Base-by-base conservation (phyloP, 106 monocot species). In the Dendrobium catenatum region DNA sequence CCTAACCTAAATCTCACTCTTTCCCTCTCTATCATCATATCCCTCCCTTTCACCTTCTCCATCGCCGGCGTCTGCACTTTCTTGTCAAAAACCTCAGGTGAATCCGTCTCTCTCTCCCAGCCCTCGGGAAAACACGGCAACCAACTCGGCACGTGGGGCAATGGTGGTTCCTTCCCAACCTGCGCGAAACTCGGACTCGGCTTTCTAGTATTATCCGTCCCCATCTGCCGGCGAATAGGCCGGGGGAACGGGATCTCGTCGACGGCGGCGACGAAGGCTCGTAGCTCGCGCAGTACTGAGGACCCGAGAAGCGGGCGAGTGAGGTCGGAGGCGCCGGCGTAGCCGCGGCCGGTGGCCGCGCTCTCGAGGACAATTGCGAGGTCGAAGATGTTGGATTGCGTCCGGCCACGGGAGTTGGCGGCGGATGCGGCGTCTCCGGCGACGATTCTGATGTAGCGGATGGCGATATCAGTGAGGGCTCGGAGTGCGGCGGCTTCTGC, bases 131-230 rank as follows among this genome's bases (percentile, higher is more conserved):
- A 89, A 78, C 83, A 44, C 76, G 93, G 93, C 84, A 93, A 29
- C 93, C 93, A 93, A 64, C 76, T 79, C 61, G 93, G 93, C 77
- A 93, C 87, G 83, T 88, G 87, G 76, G 77, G 29, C 24, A 76
- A 51, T 41, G 86, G 92, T 72, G 90, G 79, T 1, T 83, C 83
- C 37, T n/a, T 44, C 78, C 84, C 80, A 22, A 43, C 59, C 72
- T 78, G 79, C 49, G 70, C 68, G 47, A 89, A 88, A 42, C 82
- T 86, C 20, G 66, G 55, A 55, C 18, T 48, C 8, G 8, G 1
- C 15, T 3, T 29, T 67, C 37, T 26, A 0, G 15, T 16, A 55
- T 4, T 13, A 4, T 0, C 6, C 2, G 2, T 15, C 43, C 9
- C 22, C 5, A 1, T 20, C 18, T 20, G 9, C 58, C 78, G 73